Evolutionary conservation across 2,329 filamentous ascomycete genomes (phyloP), one percentile per base, ranked within the genome.

Genomic region (Didymella segeticola): DNA sequence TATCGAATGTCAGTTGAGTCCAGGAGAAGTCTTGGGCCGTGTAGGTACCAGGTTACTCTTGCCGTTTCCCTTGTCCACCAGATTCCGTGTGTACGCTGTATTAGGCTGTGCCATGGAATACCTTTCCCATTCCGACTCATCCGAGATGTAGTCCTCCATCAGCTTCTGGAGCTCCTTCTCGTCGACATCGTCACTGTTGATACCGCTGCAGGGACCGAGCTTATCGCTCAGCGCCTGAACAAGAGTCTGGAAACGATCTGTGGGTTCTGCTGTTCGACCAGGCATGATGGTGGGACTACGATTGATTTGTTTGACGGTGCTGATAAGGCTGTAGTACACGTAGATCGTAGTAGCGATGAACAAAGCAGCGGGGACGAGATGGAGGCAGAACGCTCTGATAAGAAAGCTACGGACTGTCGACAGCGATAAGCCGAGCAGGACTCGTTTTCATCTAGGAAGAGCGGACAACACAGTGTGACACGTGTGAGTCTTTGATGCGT

Each of bases 1-100:
- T 93, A 72, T 3, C 31, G 10, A 25, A 36, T 11, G 34, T 65
- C 27, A 64, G 60, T 46, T 27, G 11, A 2, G 29, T 25, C 38
- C 47, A 33, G 26, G 17, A 26, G 7, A 2, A 15, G 12, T 25
- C 47, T 19, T 14, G 43, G 15, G n/a, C 25, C 12, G 1, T n/a
- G 29, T 23, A 17, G 23, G 47, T 75, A 89, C 86, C 72, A 91
- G 73, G 66, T 91, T 91, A 68, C 86, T 87, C 75, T 90, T 90
- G 54, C 86, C 91, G 64, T 96, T 96, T 2, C 92, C 91, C 70
- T 92, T 89, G 68, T 96, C 91, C 37, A 97, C 91, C 4, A 96
- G 83, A 70, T 96, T 96, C 49, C 93, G 80, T 11, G 93, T 96
- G 74, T 96, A 97, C 1, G 84, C 83, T 65, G 87, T 82, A 59